A percentile compares a stretch with the other conserved stretches of the same genome.
Evolutionary conservation across 164 flowering plant genomes (phyloP).

Genomic region (Buxus sempervirens): DNA sequence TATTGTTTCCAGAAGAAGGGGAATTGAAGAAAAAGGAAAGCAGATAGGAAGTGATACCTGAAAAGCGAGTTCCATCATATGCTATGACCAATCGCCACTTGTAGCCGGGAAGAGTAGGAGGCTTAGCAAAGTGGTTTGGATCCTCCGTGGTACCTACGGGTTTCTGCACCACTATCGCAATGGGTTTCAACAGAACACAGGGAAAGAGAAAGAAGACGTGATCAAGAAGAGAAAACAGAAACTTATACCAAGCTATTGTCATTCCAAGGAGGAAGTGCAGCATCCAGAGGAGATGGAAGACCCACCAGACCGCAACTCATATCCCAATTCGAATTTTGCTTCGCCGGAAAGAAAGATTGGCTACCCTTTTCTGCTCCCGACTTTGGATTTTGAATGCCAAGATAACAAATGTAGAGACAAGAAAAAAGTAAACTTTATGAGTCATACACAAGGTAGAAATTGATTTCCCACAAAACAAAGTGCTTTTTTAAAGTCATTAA

Average conservation of each 20-base stretch:
- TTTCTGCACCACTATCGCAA: slow-evolving; percentile 9
- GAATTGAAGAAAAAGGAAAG: background rate
- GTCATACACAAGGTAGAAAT: too few relatives aligned
- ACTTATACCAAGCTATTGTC: slow-evolving; percentile 5
- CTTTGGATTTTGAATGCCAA: too few relatives aligned
- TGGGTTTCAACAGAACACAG: background rate
- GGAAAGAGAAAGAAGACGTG: background rate
- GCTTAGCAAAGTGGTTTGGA: slow-evolving; percentile 10
- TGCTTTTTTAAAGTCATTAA: too few relatives aligned
- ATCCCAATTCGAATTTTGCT: background rate
- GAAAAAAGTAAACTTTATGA: too few relatives aligned
- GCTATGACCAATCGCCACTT: slow-evolving; percentile 86
- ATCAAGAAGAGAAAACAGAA: slow-evolving; percentile 5
- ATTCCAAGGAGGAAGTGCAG: slow-evolving; percentile 3
- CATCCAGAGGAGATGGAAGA: slow-evolving; percentile 3
- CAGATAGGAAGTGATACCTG: slow-evolving; percentile 34
- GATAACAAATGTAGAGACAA: too few relatives aligned
- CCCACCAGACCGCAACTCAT: slow-evolving; percentile 9
- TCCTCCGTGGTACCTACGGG: slow-evolving; percentile 17
- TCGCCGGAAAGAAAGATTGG: background rate
- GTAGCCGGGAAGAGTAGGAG: slow-evolving; percentile 20
- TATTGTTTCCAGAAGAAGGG: too few relatives aligned
- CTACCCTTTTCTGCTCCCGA: too few relatives aligned
- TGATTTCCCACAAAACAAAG: too few relatives aligned
- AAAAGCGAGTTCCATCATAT: slow-evolving; percentile 75